These are phyloP conservation scores for Trichodelitschia bisporula DNA, from an alignment of 495 filamentous ascomycete species.

Conservation along the genomic window DNA sequence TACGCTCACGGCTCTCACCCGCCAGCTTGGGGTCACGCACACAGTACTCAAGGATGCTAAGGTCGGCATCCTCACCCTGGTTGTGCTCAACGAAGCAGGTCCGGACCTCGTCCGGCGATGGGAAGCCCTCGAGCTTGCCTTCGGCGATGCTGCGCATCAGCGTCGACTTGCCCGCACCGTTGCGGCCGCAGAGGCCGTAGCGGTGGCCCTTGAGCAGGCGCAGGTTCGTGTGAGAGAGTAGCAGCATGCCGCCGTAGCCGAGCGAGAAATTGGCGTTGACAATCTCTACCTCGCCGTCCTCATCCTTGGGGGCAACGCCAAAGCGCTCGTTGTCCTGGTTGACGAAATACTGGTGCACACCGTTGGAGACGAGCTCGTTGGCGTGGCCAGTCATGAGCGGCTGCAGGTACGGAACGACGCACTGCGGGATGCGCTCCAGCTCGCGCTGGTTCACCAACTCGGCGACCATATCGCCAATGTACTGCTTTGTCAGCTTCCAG, in stretches of 20 bases:
- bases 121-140: slow-evolving; percentile 93
- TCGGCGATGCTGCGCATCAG: slow-evolving; percentile 91
- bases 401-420: slow-evolving; percentile 48
- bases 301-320: slow-evolving; percentile 59
- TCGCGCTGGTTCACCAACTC: slow-evolving; percentile 75
- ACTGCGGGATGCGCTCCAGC: slow-evolving; percentile 39
- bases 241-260: slow-evolving; percentile 92
- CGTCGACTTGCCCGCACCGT: slow-evolving; percentile 94
- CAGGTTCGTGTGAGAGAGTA: slow-evolving; percentile 89
- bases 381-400: slow-evolving; percentile 58
- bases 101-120: slow-evolving; percentile 63
- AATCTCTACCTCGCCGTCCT: slow-evolving; percentile 82
- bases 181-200: slow-evolving; percentile 89
- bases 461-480: slow-evolving; percentile 64
- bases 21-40: slow-evolving; percentile 65
- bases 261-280: slow-evolving; percentile 97
- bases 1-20: slow-evolving; percentile 53
- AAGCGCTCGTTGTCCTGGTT: no score
- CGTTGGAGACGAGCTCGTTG: slow-evolving; percentile 52
- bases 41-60: slow-evolving; percentile 83
- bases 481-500: slow-evolving; percentile 29
- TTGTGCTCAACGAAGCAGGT: slow-evolving; percentile 99
- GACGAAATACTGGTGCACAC: slow-evolving; percentile 37
- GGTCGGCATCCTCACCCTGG: slow-evolving; percentile 86
- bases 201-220: slow-evolving; percentile 85